Base-by-base conservation (phyloP, 1,139 yeast genomes). In the Taphrina communis region DNA sequence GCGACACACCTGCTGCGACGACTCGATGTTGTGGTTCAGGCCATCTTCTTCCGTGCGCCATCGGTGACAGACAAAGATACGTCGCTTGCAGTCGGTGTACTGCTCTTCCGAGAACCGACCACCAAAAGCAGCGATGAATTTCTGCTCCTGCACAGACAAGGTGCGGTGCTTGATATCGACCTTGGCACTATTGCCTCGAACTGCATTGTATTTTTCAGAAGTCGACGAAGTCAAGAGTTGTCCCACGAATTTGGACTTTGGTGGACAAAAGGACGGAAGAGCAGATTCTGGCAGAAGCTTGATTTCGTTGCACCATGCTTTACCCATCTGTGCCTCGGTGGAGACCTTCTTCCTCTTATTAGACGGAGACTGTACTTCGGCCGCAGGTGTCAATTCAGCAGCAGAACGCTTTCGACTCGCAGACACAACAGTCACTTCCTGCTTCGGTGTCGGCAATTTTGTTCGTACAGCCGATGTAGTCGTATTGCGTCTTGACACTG, bases 41-140 rank as follows among this genome's bases (percentile, higher is more conserved):
- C 60, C 60, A 25, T 56, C 60, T 35, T 56, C 48, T 19, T 41
- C 60, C n/a, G 60, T 56, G n/a, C 60, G 60, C 60, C 60, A 56
- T 11, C 60, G 46, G 17, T 56, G 60, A 14, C 60, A 56, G 44
- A 39, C 60, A 35, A 56, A 56, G 6, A 56, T 56, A 3, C 60
- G 60, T 2, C 14, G 31, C 50, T 56, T 56, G 48, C 60, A 56
- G n/a, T 56, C 60, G 14, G 21, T 21, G 46, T 41, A 56, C 48
- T 56, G 60, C 12, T 35, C 60, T n/a, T 56, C 60, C 42, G 60
- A 39, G 21, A 56, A 41, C 7, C 48, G 60, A 12, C 48, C 60
- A 12, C 48, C 36, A 11, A 56, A 56, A 1, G 48, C 60, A 1
- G 60, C 48, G 17, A 56, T 19, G 60, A 56, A 56, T 17, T 25